Percentiles rank a stretch among this genome's conserved stretches.
Conservation (phyloP, 2,329 filamentous ascomycete species). For the Aurifilum marmelostoma region DNA sequence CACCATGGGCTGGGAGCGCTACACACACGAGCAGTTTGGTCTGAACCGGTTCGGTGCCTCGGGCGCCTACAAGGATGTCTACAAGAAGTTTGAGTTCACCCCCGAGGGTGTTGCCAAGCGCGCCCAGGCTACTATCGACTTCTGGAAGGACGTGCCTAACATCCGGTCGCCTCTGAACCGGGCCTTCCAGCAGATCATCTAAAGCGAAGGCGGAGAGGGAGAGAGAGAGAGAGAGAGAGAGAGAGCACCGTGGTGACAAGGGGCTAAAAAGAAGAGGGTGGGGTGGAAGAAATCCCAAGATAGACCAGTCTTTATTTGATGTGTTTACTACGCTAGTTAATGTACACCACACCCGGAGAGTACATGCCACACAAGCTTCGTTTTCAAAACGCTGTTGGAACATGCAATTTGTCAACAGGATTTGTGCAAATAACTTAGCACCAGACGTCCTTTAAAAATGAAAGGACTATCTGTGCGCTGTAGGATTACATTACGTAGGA, state of each 20-base stretch:
- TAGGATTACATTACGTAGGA: not conserved
- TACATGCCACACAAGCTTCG: not conserved
- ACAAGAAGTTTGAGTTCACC: constrained; percentile 99
- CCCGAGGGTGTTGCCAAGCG: constrained; percentile 96
- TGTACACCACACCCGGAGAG: constrained; percentile 20
- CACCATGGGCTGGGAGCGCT: constrained; percentile 98
- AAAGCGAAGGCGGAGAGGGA: constrained; percentile 43
- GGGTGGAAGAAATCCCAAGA: constrained; percentile 12
- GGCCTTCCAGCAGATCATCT: constrained; percentile 96
- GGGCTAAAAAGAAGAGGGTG: not conserved
- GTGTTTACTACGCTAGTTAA: constrained; percentile 4
- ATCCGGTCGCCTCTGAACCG: constrained; percentile 95
- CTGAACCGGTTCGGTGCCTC: constrained; percentile 98
- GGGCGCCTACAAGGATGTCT: constrained; percentile 96
- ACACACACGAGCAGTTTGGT: constrained; percentile 99
- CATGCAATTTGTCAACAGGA: not conserved
- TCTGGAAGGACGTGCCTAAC: constrained; percentile 93
- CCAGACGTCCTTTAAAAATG: not conserved
- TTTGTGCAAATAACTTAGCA: not conserved
- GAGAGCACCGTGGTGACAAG: constrained; percentile 19
- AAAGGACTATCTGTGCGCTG: not conserved
- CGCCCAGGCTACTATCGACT: constrained; percentile 86
- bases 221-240: not conserved
- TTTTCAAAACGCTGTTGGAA: not conserved
- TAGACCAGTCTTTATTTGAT: constrained; percentile 6